These are phyloP conservation scores for Lipomyces yamadae DNA, from an alignment of 805 yeast species.

Conservation along the genomic window DNA sequence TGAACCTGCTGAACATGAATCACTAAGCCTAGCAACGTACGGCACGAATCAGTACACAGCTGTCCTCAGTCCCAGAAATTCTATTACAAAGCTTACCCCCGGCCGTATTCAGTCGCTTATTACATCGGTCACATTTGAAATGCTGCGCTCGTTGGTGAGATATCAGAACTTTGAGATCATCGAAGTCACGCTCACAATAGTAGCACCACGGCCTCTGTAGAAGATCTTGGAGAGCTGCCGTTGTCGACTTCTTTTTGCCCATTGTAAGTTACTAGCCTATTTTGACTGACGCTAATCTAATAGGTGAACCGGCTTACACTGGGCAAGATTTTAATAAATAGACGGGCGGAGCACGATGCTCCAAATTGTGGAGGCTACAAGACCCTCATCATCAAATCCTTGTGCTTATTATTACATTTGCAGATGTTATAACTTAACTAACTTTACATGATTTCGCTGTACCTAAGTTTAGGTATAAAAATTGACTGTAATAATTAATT, in stretches of 20 bases:
- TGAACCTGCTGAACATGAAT: conserved; percentile 40
- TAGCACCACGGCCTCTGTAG: conserved; percentile 41
- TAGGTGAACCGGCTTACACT: background rate
- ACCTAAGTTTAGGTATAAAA: conserved; percentile 7
- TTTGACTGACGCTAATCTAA: background rate
- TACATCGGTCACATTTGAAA: conserved; percentile 39
- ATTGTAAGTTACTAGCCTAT: conserved; percentile 1
- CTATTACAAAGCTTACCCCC: conserved; percentile 29
- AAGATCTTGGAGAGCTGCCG: conserved; percentile 25
- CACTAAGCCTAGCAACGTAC: conserved; percentile 24
- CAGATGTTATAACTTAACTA: background rate
- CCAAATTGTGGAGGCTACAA: background rate
- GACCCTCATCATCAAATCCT: background rate
- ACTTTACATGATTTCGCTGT: conserved; percentile 10
- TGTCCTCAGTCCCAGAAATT: background rate
- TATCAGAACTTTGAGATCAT: conserved; percentile 39
- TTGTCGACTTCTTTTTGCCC: conserved; percentile 35
- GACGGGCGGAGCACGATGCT: background rate
- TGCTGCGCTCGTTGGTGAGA: conserved; percentile 41
- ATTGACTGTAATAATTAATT: conserved; percentile 15
- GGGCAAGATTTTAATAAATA: background rate
- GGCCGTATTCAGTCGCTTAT: conserved; percentile 38
- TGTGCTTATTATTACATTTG: conserved; percentile 2
- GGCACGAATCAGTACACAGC: background rate
- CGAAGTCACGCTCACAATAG: conserved; percentile 41